A percentile compares a stretch with the other conserved stretches of the same genome.
Conservation (phyloP, 768 basidiomycete genomes). For the Termitomyces sp. region DNA sequence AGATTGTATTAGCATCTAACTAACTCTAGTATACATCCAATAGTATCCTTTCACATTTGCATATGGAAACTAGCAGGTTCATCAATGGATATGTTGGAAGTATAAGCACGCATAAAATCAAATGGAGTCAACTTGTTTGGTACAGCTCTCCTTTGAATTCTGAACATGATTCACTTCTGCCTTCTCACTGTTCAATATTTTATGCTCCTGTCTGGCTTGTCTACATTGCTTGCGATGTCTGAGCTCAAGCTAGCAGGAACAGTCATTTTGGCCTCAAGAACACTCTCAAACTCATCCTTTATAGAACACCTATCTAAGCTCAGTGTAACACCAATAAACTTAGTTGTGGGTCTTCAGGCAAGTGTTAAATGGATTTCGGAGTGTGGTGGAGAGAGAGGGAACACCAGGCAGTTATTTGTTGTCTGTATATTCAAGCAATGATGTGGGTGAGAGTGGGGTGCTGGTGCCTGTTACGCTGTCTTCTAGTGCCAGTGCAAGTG, state of each 20-base stretch:
- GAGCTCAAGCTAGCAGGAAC: conserved; percentile 19
- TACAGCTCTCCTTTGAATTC: background rate
- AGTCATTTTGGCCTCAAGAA: conserved; percentile 41
- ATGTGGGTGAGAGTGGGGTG: too few relatives aligned
- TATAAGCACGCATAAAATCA: conserved; percentile 7
- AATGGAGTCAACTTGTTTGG: conserved; percentile 5
- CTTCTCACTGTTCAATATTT: background rate
- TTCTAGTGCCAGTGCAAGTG: background rate
- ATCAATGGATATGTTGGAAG: too few relatives aligned
- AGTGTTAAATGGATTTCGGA: too few relatives aligned
- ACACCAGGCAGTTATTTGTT: conserved; percentile 23
- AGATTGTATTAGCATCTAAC: too few relatives aligned
- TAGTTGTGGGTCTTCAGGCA: conserved; percentile 65
- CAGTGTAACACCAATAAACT: conserved; percentile 53
- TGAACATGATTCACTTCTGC: background rate
- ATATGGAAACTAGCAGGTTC: too few relatives aligned
- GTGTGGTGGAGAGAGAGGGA: too few relatives aligned
- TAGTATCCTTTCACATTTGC: too few relatives aligned
- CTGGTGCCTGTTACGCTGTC: conserved; percentile 18
- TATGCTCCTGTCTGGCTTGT: conserved; percentile 6
- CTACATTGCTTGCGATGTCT: conserved; percentile 10
- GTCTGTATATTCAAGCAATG: conserved; percentile 34
- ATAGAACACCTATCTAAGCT: conserved; percentile 62
- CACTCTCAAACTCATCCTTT: conserved; percentile 60
- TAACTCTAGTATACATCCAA: too few relatives aligned